These are phyloP conservation scores for Cladophialophora immunda DNA, from an alignment of 2,329 filamentous ascomycete genomes.

Conservation along the genomic window DNA sequence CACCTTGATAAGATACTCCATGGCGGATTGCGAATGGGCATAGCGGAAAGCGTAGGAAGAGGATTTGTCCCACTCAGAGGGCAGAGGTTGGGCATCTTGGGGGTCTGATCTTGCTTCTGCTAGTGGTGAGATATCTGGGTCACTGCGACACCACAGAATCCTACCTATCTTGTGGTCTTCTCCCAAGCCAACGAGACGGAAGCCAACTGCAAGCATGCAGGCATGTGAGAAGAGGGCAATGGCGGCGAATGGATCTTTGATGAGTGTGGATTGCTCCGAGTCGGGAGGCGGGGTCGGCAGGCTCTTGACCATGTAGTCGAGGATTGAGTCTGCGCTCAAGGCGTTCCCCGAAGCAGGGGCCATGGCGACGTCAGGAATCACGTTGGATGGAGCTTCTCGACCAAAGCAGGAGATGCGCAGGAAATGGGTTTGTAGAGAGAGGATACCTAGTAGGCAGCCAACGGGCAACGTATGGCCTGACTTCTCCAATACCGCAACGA, in stretches of 20 bases:
- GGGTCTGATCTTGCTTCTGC: constrained; percentile 64
- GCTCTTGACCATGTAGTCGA: constrained; percentile 42
- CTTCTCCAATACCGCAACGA: background rate
- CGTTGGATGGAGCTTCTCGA: background rate
- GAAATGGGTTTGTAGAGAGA: background rate
- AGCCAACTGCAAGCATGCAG: constrained; percentile 80
- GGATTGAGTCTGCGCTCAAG: constrained; percentile 39
- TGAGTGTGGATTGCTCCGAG: constrained; percentile 30
- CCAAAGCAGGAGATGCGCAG: background rate
- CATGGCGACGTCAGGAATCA: constrained; percentile 26
- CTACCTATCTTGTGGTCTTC: constrained; percentile 79
- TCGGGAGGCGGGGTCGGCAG: constrained; percentile 39
- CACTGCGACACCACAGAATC: constrained; percentile 1
- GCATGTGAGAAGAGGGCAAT: constrained; percentile 85
- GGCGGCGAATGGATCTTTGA: constrained; percentile 73
- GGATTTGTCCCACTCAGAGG: constrained; percentile 80
- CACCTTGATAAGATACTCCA: constrained; percentile 82
- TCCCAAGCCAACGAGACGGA: constrained; percentile 81
- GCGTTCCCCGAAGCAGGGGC: constrained; percentile 29
- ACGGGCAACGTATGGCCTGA: background rate
- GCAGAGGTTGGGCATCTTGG: constrained; percentile 69
- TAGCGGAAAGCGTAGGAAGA: constrained; percentile 83
- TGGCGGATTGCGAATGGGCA: constrained; percentile 82
- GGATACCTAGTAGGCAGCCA: background rate
- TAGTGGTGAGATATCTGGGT: constrained; percentile 43